Base-by-base conservation (phyloP, 2,329 filamentous ascomycete genomes). In the Epichloe uncinata region DNA sequence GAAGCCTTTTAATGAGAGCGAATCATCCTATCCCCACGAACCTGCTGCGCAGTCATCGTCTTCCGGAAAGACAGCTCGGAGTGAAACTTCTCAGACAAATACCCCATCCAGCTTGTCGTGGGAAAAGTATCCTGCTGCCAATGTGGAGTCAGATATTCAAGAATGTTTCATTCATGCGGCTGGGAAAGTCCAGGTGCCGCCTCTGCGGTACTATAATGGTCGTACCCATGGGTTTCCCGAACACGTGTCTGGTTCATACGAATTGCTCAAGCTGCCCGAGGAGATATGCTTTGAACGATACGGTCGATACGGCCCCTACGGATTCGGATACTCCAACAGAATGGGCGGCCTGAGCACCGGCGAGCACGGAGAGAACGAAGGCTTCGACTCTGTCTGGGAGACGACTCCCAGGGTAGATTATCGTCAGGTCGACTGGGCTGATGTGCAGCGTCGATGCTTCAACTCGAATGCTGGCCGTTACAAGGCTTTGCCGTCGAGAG, bases 271-370 rank as follows among this genome's bases (percentile, higher is more conserved):
- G 0, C 70, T 97, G 36, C 79, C 85, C 16, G 80, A 94, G 56
- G 84, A 95, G 59, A 79, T 96, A 44, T 98, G 93, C 69, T 96
- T 95, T 61, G 93, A 98, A 57, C 78, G 93, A 2, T 95, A 87
- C 62, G 91, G 91, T 3, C 79, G 89, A 55, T 79, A 93, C 33
- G 90, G 87, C 0, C 86, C 91, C 0, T 98, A 98, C 58, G 91
- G 91, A 0, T 79, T 88, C 53, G 91, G 91, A 8, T 97, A 97
- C 64, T 87, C 85, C 34, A 72, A 77, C 35, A 81, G 81, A 51
- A 81, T 77, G 55, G 91, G 91, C 12, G 91, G 91, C 2, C 81
- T 85, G 26, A 89, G 91, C 4, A 82, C 86, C n/a, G 90, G 87
- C 11, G 78, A 94, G 65, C 82, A 89, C 58, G 88, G 88, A 20